Conservation (phyloP, 2,329 filamentous ascomycete species). For the Lasiodiplodia theobromae region DNA sequence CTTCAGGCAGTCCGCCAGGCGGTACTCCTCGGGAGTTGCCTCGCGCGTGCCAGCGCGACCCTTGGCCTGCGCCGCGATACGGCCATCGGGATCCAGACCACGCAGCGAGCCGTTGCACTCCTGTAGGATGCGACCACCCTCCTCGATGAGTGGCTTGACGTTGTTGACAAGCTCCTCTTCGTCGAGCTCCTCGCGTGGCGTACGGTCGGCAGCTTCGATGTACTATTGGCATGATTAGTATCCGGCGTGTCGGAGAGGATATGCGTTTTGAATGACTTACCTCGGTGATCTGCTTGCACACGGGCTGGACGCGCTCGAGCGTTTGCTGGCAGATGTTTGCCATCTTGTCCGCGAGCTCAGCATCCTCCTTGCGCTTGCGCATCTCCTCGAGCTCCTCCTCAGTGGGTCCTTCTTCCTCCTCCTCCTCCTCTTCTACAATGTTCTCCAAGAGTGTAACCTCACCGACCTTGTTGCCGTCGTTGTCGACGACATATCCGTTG, state of each 20-base stretch:
- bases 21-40: slow-evolving; percentile 82
- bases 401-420: slow-evolving; percentile 54
- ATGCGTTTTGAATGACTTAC: slow-evolving; percentile 54
- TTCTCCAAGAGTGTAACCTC: slow-evolving; percentile 69
- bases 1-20: slow-evolving; percentile 84
- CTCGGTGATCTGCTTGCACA: slow-evolving; percentile 85
- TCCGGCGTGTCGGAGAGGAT: not conserved
- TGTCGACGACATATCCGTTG: slow-evolving; percentile 60
- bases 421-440: slow-evolving; percentile 67
- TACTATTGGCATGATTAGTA: slow-evolving; percentile 57
- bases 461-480: slow-evolving; percentile 68
- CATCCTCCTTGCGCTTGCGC: slow-evolving; percentile 65
- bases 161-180: slow-evolving; percentile 87
- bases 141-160: slow-evolving; percentile 87
- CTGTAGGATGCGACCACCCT: slow-evolving; percentile 79
- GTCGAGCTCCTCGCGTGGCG: slow-evolving; percentile 85
- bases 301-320: slow-evolving; percentile 81
- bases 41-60: slow-evolving; percentile 76
- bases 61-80: slow-evolving; percentile 85
- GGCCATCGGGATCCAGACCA: slow-evolving; percentile 86
- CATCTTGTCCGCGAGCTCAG: slow-evolving; percentile 80
- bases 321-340: slow-evolving; percentile 75
- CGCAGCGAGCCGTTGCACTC: slow-evolving; percentile 89
- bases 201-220: slow-evolving; percentile 81
- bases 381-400: slow-evolving; percentile 58